Evolutionary conservation across 805 yeast species (phyloP).

Genomic region (Candida tibetensis): DNA sequence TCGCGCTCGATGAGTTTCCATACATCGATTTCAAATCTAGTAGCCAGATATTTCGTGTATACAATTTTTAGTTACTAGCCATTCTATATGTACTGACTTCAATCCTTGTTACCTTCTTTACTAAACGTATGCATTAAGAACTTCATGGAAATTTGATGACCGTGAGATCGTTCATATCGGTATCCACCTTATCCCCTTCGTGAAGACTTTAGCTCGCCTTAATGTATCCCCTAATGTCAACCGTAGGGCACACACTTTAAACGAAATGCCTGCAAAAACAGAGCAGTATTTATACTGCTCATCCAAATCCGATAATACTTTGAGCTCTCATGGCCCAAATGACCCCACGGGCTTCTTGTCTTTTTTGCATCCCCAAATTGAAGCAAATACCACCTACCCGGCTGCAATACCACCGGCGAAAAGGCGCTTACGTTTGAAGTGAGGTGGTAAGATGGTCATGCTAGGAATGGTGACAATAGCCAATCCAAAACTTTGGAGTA

Average conservation of each 20-base stretch:
- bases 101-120: too few species aligned
- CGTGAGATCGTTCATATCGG: not conserved
- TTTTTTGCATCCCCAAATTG: slow-evolving; percentile 47
- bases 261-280: slow-evolving; percentile 17
- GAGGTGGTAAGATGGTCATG: slow-evolving; percentile 59
- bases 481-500: slow-evolving; percentile 56
- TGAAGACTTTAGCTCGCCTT: slow-evolving; percentile 14
- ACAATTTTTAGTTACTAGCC: too few species aligned
- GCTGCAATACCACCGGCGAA: slow-evolving; percentile 53
- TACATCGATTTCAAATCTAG: too few species aligned
- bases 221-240: slow-evolving; percentile 20
- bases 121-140: too few species aligned
- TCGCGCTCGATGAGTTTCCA: not conserved
- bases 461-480: slow-evolving; percentile 60
- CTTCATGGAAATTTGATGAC: too few species aligned
- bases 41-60: too few species aligned
- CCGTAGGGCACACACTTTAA: slow-evolving; percentile 13
- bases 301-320: slow-evolving; percentile 34
- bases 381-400: slow-evolving; percentile 53
- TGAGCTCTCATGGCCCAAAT: slow-evolving; percentile 53
- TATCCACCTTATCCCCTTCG: too few species aligned
- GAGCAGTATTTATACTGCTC: slow-evolving; percentile 18
- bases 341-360: slow-evolving; percentile 36
- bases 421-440: slow-evolving; percentile 65
- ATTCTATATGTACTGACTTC: too few species aligned